Evolutionary conservation across 2,329 filamentous ascomycete species (phyloP).

Genomic region (Pleurostoma richardsiae): DNA sequence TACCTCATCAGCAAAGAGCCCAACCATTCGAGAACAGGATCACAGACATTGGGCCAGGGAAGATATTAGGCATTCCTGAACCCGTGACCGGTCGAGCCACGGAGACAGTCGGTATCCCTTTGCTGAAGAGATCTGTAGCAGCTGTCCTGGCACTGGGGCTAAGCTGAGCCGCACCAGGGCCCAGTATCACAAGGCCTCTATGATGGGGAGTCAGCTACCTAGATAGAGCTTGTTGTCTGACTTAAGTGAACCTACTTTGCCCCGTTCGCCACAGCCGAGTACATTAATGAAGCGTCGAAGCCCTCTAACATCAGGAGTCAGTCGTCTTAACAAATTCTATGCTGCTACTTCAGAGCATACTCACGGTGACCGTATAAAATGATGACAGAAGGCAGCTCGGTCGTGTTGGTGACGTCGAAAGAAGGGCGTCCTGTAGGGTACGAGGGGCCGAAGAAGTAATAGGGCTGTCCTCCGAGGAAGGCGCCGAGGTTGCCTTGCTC

Average conservation of each 20-base stretch:
- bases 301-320: slow-evolving; percentile 15
- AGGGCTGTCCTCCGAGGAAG: slow-evolving; percentile 47
- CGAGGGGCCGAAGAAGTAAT: slow-evolving; percentile 45
- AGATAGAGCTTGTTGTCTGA: slow-evolving; percentile 1
- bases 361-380: slow-evolving; percentile 38
- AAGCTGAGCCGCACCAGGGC: slow-evolving; percentile 20
- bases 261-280: slow-evolving; percentile 23
- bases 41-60: slow-evolving; percentile 11
- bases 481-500: slow-evolving; percentile 44
- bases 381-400: slow-evolving; percentile 36
- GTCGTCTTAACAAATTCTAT: neutral
- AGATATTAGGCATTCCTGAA: slow-evolving; percentile 15
- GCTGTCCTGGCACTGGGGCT: slow-evolving; percentile 18
- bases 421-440: slow-evolving; percentile 32
- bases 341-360: slow-evolving; percentile 2
- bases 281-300: slow-evolving; percentile 22
- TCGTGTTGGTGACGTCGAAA: slow-evolving; percentile 25
- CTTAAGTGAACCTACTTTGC: slow-evolving; percentile 14
- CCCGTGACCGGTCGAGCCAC: slow-evolving; percentile 20
- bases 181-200: slow-evolving; percentile 23
- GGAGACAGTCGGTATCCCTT: slow-evolving; percentile 21
- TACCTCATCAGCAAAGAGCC: neutral
- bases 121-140: slow-evolving; percentile 16
- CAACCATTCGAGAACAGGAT: neutral
- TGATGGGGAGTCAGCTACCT: neutral